phyloP scores from a whole-genome alignment of 106 monocot genomes.

The Apostasia shenzhenica region DNA sequence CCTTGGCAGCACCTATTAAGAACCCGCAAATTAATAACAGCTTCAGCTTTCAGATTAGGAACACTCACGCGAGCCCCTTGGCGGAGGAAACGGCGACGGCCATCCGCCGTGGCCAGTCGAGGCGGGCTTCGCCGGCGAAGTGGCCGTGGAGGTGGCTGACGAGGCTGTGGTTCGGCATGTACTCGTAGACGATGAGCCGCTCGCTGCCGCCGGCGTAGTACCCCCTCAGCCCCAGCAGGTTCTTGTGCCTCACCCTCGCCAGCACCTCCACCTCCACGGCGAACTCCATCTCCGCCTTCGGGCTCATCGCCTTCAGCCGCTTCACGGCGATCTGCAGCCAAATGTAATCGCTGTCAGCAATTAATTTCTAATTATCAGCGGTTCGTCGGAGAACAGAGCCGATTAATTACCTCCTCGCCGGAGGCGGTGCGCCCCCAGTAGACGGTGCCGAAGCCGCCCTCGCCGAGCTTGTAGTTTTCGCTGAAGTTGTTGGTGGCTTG shows the following conservation, averaged over 20 bases:
- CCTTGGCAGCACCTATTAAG: too few species aligned
- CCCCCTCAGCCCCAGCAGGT: conserved; percentile 27
- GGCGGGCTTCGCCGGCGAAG: neutral
- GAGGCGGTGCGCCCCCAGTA: conserved; percentile 31
- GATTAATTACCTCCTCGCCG: conserved; percentile 17
- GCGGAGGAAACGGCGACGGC: conserved; percentile 12
- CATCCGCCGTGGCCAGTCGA: conserved; percentile 19
- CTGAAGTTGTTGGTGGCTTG: conserved; percentile 37
- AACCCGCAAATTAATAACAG: too few species aligned
- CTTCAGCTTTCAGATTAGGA: neutral
- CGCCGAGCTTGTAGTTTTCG: conserved; percentile 43
- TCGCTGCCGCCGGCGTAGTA: conserved; percentile 24
- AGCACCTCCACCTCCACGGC: conserved; percentile 40
- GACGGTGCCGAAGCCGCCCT: conserved; percentile 46
- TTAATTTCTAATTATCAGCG: neutral
- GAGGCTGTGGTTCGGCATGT: conserved; percentile 45
- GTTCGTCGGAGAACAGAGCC: too few species aligned
- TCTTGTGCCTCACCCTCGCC: conserved; percentile 34
- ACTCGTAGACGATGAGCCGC: conserved; percentile 35
- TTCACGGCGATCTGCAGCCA: conserved; percentile 28
- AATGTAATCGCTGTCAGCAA: neutral
- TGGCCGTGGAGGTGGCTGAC: conserved; percentile 20
- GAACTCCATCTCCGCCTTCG: conserved; percentile 37
- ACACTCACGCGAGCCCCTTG: conserved; percentile 15
- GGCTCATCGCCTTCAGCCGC: conserved; percentile 21